phyloP scores from a whole-genome alignment of 352 stramenopile genomes.

The Phytophthora capsici region DNA sequence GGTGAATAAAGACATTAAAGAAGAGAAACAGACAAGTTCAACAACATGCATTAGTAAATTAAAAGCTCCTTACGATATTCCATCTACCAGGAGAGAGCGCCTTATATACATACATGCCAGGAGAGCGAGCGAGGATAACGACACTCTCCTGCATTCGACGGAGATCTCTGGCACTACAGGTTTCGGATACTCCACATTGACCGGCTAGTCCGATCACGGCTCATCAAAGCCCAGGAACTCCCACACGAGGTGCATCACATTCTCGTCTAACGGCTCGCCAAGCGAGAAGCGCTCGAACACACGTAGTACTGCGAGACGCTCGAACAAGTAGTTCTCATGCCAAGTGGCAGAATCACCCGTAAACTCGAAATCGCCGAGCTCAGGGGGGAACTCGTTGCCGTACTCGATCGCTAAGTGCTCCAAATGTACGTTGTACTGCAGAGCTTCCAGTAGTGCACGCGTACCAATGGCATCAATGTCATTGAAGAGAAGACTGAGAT shows the following conservation, averaged over 20 bases:
- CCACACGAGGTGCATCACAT: conserved; percentile 59
- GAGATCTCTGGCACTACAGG: conserved; percentile 29
- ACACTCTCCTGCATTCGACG: background rate
- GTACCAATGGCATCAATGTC: conserved; percentile 61
- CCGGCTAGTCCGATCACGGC: conserved; percentile 30
- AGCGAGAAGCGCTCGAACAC: conserved; percentile 58
- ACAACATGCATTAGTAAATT: conserved; percentile 42
- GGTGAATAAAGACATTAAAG: too few relatives aligned
- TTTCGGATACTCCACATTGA: conserved; percentile 21
- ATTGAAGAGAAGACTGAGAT: conserved; percentile 62
- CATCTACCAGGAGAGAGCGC: conserved; percentile 29
- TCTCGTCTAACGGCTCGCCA: conserved; percentile 45
- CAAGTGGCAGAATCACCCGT: conserved; percentile 50
- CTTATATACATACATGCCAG: conserved; percentile 43
- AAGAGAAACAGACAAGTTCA: background rate
- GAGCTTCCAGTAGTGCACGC: conserved; percentile 50
- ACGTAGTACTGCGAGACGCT: conserved; percentile 50
- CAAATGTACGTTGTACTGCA: conserved; percentile 62
- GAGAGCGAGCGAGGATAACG: background rate
- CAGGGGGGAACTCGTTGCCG: conserved; percentile 59
- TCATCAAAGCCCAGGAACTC: conserved; percentile 60
- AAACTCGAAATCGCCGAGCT: conserved; percentile 59
- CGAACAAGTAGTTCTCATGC: conserved; percentile 56
- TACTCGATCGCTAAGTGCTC: conserved; percentile 61
- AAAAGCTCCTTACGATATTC: conserved; percentile 28